Conservation (phyloP, 139 green algal genomes). For the Chlorella sp. region DNA sequence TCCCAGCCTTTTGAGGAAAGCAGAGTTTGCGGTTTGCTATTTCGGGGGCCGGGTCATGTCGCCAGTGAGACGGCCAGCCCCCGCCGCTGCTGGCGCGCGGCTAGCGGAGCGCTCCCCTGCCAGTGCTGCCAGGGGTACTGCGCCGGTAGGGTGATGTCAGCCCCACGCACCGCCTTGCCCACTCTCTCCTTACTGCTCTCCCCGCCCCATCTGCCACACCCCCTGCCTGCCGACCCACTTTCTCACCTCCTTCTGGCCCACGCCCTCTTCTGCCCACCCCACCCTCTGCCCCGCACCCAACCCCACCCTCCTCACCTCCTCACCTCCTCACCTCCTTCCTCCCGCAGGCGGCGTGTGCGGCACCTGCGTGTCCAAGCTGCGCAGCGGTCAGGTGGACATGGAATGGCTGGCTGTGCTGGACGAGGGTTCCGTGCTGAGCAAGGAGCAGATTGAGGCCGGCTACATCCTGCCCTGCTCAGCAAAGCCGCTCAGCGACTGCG, state of each 20-base stretch:
- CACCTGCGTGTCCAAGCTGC: conserved; percentile 42
- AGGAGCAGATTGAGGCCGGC: conserved; percentile 37
- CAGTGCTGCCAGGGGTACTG: too few species aligned
- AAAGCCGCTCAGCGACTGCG: conserved; percentile 29
- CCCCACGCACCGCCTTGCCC: background rate
- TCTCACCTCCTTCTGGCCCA: background rate
- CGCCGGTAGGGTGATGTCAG: too few species aligned
- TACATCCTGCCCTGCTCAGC: conserved; percentile 45
- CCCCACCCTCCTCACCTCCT: background rate
- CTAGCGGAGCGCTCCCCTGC: too few species aligned
- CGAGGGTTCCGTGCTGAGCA: conserved; percentile 38
- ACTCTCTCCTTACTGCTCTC: background rate
- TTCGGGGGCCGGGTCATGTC: too few species aligned
- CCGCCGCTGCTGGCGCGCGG: too few species aligned
- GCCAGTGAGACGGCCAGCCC: too few species aligned
- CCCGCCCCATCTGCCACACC: background rate
- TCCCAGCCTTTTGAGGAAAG: too few species aligned
- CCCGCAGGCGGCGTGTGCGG: conserved; percentile 34
- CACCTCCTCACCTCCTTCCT: background rate
- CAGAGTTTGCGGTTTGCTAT: too few species aligned
- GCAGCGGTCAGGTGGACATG: conserved; percentile 21
- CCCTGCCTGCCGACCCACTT: background rate
- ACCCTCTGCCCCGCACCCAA: too few species aligned
- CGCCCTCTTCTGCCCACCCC: background rate
- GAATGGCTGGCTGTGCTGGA: conserved; percentile 35